phyloP scores from a whole-genome alignment of 768 basidiomycete genomes.

The Amanita rimosa region DNA sequence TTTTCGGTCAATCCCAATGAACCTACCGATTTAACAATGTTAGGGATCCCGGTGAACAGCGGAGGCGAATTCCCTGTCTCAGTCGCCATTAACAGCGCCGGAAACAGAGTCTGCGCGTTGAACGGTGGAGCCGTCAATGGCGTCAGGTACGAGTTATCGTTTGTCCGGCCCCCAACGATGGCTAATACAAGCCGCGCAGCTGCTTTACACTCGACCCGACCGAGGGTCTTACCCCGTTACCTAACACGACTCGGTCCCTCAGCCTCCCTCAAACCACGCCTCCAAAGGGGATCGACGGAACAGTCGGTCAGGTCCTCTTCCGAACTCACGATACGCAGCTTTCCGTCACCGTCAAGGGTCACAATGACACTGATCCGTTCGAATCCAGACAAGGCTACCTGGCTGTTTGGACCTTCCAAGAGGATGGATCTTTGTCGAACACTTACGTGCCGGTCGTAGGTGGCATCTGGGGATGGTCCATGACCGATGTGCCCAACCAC shows the following conservation, averaged over 20 bases:
- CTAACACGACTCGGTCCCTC: conserved; percentile 31
- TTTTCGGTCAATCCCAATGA: conserved; percentile 31
- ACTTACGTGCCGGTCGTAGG: conserved; percentile 27
- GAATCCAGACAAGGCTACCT: conserved; percentile 31
- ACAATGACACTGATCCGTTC: conserved; percentile 10
- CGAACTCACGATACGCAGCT: conserved; percentile 31
- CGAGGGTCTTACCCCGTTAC: conserved; percentile 25
- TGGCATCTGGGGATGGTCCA: conserved; percentile 37
- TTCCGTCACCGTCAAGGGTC: conserved; percentile 37
- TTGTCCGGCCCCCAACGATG: not conserved
- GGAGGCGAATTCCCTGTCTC: conserved; percentile 43
- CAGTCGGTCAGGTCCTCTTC: conserved; percentile 34
- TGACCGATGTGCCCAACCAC: conserved; percentile 28
- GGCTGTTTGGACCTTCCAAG: conserved; percentile 35
- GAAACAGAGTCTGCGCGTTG: conserved; percentile 21
- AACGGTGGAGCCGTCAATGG: conserved; percentile 24
- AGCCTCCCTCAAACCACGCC: conserved; percentile 40
- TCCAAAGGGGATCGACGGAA: conserved; percentile 35
- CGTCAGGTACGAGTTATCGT: not conserved
- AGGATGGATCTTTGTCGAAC: conserved; percentile 31
- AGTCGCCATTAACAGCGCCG: conserved; percentile 19
- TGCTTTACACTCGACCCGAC: conserved; percentile 32
- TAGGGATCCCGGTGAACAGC: conserved; percentile 30
- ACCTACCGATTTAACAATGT: conserved; percentile 27
- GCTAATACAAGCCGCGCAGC: conserved; percentile 12